These are phyloP conservation scores for Naganishia vaughanmartiniae DNA, from an alignment of 768 basidiomycete species.

Conservation along the genomic window DNA sequence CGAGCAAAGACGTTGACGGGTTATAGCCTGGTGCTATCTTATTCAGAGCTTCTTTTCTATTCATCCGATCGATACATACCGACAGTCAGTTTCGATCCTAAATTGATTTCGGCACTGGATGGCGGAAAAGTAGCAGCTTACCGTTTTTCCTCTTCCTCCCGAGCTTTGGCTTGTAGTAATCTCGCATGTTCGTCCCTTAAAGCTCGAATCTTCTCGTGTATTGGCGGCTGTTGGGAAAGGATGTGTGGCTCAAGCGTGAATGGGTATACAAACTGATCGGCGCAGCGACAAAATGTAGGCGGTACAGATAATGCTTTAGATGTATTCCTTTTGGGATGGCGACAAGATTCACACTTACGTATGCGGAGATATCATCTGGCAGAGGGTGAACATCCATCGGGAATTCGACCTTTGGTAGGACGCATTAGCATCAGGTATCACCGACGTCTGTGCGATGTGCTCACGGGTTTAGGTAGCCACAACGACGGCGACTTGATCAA, in stretches of 20 bases:
- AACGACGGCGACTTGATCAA: conserved; percentile 90
- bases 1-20: conserved; percentile 35
- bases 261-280: conserved; percentile 83
- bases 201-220: conserved; percentile 65
- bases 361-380: conserved; percentile 82
- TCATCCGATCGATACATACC: not conserved
- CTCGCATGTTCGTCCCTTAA: conserved; percentile 68
- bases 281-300: not conserved
- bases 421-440: not conserved
- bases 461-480: conserved; percentile 75
- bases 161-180: conserved; percentile 72
- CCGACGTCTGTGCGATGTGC: conserved; percentile 24
- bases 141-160: conserved; percentile 60
- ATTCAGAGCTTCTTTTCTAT: conserved; percentile 43
- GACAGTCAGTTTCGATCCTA: too few species aligned
- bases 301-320: not conserved
- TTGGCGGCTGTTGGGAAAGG: conserved; percentile 68
- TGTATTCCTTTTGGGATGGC: conserved; percentile 29
- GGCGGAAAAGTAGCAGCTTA: conserved; percentile 52
- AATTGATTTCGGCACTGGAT: conserved; percentile 30
- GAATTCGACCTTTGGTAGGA: conserved; percentile 66
- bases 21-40: conserved; percentile 47
- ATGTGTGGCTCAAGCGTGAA: conserved; percentile 88
- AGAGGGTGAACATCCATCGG: conserved; percentile 92
- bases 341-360: conserved; percentile 59